Conservation (phyloP, 1,284 basidiomycete genomes). For the Lentinula novae-zelandiae region DNA sequence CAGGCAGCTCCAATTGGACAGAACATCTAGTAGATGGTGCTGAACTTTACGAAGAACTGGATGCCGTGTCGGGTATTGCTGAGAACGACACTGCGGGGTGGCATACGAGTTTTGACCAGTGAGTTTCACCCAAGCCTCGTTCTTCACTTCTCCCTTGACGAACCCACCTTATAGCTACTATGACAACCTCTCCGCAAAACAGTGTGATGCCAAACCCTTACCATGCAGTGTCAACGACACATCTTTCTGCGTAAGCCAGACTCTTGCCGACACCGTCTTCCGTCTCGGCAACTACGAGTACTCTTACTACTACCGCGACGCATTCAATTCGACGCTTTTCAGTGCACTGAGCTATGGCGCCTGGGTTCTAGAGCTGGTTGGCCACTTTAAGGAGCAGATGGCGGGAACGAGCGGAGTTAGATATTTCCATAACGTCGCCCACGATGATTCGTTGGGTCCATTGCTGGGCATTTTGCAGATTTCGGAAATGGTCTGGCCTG, state of each 20-base stretch:
- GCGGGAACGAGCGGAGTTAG: constrained; percentile 30
- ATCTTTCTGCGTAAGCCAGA: constrained; percentile 35
- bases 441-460: constrained; percentile 43
- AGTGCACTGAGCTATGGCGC: constrained; percentile 37
- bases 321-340: constrained; percentile 35
- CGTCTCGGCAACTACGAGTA: constrained; percentile 48
- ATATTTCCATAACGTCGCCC: constrained; percentile 44
- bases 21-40: constrained; percentile 33
- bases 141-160: neutral
- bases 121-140: constrained; percentile 12
- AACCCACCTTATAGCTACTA: constrained; percentile 32
- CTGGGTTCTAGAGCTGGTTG: constrained; percentile 39
- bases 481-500: constrained; percentile 46
- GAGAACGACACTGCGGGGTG: constrained; percentile 35
- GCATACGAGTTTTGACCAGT: constrained; percentile 48
- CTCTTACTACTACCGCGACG: constrained; percentile 40
- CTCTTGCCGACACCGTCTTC: constrained; percentile 39
- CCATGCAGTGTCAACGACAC: constrained; percentile 42
- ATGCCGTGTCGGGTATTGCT: constrained; percentile 36
- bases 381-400: constrained; percentile 32
- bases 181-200: constrained; percentile 45
- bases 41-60: constrained; percentile 34
- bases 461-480: constrained; percentile 44
- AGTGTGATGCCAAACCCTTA: constrained; percentile 40
- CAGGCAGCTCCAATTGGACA: constrained; percentile 34